Evolutionary conservation across 2,329 filamentous ascomycete genomes (phyloP).

Genomic region (Hysterium pulicare): DNA sequence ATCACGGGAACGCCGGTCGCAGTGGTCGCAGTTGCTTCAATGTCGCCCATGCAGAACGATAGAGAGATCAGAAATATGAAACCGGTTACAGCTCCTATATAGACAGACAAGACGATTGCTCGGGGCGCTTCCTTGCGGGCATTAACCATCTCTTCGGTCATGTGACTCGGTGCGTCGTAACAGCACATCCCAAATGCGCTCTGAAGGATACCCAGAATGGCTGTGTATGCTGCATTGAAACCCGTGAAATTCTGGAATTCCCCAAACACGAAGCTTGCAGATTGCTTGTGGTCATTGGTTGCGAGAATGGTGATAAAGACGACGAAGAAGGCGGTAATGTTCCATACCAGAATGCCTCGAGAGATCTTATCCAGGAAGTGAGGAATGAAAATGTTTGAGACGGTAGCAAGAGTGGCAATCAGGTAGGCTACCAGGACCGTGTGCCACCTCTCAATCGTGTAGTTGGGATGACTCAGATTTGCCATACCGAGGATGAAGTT

Average conservation of each 20-base stretch:
- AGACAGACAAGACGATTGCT: constrained; percentile 46
- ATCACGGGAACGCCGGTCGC: constrained; percentile 52
- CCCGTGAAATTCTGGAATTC: constrained; percentile 56
- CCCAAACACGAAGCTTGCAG: constrained; percentile 53
- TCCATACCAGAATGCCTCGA: constrained; percentile 51
- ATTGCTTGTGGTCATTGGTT: constrained; percentile 53
- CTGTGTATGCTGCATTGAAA: constrained; percentile 49
- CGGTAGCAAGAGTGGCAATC: constrained; percentile 44
- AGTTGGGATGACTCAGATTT: constrained; percentile 51
- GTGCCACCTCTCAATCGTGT: constrained; percentile 55
- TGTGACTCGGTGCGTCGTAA: constrained; percentile 50
- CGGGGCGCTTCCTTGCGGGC: constrained; percentile 50
- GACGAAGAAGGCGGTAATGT: constrained; percentile 52
- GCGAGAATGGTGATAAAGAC: constrained; percentile 53
- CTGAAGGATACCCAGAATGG: constrained; percentile 54
- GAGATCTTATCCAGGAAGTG: constrained; percentile 52
- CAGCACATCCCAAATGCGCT: constrained; percentile 55
- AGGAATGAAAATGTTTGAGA: constrained; percentile 50
- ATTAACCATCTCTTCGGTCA: constrained; percentile 55
- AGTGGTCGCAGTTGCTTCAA: constrained; percentile 44
- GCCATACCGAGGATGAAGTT: constrained; percentile 56
- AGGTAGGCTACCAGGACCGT: constrained; percentile 53
- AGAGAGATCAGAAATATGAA: constrained; percentile 49
- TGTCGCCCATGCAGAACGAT: constrained; percentile 53
- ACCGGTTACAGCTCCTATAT: constrained; percentile 45